A percentile compares a stretch with the other conserved stretches of the same genome.
Conservation (phyloP, 2,329 filamentous ascomycete genomes). For the Colletotrichum orchidophilum region DNA sequence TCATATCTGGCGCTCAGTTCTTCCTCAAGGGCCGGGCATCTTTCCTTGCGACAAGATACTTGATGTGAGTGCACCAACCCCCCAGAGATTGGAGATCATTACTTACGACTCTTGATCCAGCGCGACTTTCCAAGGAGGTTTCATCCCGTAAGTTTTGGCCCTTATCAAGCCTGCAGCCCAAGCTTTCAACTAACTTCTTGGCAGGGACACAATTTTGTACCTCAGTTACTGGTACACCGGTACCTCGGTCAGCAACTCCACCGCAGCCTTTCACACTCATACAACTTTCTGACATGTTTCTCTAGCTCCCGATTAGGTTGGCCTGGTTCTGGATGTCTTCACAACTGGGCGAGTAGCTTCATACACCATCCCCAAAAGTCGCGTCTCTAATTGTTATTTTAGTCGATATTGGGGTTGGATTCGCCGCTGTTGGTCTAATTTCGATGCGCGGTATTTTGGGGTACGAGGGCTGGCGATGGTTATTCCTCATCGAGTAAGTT, state of each 20-base stretch:
- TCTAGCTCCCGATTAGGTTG: conserved; percentile 68
- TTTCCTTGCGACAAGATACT: conserved; percentile 50
- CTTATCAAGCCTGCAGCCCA: conserved; percentile 35
- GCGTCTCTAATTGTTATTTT: background rate
- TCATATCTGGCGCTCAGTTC: conserved; percentile 32
- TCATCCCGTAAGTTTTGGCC: conserved; percentile 46
- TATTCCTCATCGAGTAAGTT: conserved; percentile 55
- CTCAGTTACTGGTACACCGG: conserved; percentile 77
- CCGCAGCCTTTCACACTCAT: fast-evolving
- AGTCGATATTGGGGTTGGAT: conserved; percentile 59
- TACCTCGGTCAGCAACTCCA: conserved; percentile 45
- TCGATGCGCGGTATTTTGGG: conserved; percentile 61
- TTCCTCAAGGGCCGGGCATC: conserved; percentile 48
- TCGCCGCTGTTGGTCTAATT: conserved; percentile 65
- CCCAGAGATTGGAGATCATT: too few species aligned
- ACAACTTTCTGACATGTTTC: conserved; percentile 16
- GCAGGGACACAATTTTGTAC: conserved; percentile 22
- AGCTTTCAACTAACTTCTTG: conserved; percentile 31
- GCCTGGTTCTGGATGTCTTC: conserved; percentile 72
- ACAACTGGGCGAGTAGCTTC: conserved; percentile 38
- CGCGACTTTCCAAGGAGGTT: conserved; percentile 51
- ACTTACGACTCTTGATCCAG: background rate
- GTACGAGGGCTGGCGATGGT: conserved; percentile 66
- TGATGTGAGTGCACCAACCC: conserved; percentile 51
- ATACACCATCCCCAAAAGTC: too few species aligned